Conservation (phyloP, 352 stramenopile genomes). For the Phytophthora constricta region DNA sequence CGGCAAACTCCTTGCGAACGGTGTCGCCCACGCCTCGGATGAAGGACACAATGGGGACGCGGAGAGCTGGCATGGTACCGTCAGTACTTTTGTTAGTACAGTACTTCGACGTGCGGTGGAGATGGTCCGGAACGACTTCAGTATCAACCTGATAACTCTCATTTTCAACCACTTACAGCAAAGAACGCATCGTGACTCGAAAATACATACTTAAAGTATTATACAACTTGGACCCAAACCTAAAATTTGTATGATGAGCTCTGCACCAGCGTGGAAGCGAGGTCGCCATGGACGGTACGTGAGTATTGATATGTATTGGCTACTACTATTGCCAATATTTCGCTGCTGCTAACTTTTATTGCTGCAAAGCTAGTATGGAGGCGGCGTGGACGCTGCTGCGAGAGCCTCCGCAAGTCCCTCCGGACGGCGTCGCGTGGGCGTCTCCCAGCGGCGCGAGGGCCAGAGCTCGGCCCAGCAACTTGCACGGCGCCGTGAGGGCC, state of each 20-base stretch:
- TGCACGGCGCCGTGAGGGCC: slow-evolving; percentile 40
- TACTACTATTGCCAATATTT: neutral
- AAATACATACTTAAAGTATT: too few species aligned
- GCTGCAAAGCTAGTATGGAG: slow-evolving; percentile 34
- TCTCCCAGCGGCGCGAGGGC: slow-evolving; percentile 47
- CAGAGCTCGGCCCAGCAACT: slow-evolving; percentile 52
- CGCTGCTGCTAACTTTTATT: neutral
- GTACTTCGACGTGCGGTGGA: slow-evolving; percentile 6
- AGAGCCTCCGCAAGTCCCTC: neutral
- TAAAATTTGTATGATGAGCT: slow-evolving; percentile 12
- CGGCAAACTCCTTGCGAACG: slow-evolving; percentile 19
- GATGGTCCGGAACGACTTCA: slow-evolving; percentile 1
- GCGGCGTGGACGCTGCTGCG: slow-evolving; percentile 31
- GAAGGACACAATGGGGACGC: slow-evolving; percentile 29
- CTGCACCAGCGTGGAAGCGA: slow-evolving; percentile 26
- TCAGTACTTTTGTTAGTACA: too few species aligned
- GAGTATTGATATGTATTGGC: too few species aligned
- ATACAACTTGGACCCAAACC: neutral
- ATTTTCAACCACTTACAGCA: too few species aligned
- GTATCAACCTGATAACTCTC: too few species aligned
- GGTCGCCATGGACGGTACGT: slow-evolving; percentile 22
- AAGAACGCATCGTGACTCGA: too few species aligned
- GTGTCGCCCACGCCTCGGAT: slow-evolving; percentile 24
- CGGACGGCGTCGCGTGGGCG: slow-evolving; percentile 35
- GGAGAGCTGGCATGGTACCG: slow-evolving; percentile 12